Conservation (phyloP, 1,284 basidiomycete species). For the Puccinia coronata region DNA sequence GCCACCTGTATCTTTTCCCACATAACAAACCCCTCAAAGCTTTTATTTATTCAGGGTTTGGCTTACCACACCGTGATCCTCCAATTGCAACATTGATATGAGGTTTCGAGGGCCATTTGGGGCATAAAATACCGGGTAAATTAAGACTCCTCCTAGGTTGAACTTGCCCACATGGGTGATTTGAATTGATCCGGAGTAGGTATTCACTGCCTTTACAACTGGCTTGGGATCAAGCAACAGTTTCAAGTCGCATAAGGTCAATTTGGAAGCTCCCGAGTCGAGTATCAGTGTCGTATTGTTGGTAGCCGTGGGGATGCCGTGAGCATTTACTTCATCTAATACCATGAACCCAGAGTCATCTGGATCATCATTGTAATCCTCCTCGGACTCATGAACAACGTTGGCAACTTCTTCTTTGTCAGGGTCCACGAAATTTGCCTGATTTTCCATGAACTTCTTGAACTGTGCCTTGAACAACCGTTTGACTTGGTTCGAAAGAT, state of each 20-base stretch:
- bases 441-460: background rate
- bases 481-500: background rate
- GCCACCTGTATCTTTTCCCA: too few species aligned
- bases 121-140: background rate
- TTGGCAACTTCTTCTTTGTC: background rate
- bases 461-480: background rate
- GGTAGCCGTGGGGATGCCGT: background rate
- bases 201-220: background rate
- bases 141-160: background rate
- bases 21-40: too few species aligned
- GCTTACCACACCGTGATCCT: too few species aligned
- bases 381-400: background rate
- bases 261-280: background rate
- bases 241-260: background rate
- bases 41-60: too few species aligned
- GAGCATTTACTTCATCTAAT: background rate
- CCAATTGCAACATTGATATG: background rate
- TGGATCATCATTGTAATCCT: background rate
- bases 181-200: background rate
- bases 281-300: background rate
- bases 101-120: background rate
- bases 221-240: conserved; percentile 1
- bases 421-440: background rate
- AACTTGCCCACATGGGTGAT: conserved; percentile 3
- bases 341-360: too few species aligned